phyloP scores from a whole-genome alignment of 78 protist genomes.

The Guillardia theta region DNA sequence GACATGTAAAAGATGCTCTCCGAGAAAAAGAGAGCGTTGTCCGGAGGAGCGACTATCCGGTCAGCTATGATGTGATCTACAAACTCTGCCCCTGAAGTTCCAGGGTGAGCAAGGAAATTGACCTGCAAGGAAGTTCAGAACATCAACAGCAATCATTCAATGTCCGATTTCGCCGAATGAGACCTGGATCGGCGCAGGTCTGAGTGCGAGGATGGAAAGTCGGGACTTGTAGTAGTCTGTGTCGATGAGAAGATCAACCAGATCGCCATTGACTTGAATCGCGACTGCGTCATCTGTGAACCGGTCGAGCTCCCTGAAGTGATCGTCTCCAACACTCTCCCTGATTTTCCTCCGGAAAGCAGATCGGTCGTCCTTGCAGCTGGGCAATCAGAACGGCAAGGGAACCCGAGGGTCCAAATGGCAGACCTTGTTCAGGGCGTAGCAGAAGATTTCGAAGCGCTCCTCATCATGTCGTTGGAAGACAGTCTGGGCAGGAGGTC shows the following conservation, averaged over 20 bases:
- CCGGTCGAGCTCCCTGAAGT: not conserved
- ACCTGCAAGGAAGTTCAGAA: not conserved
- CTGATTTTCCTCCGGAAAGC: not conserved
- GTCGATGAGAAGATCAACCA: not conserved
- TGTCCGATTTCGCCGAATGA: not conserved
- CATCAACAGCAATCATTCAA: not conserved
- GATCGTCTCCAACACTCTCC: no score
- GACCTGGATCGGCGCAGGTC: not conserved
- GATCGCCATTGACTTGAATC: not conserved
- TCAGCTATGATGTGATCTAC: not conserved
- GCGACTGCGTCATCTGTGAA: not conserved
- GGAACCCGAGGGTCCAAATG: not conserved
- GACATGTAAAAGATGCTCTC: not conserved
- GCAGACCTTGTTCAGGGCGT: not conserved
- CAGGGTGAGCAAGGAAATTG: not conserved
- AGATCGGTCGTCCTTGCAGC: not conserved
- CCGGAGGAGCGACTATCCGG: not conserved
- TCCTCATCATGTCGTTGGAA: not conserved
- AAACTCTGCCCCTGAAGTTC: not conserved
- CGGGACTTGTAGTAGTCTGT: conserved; percentile 7
- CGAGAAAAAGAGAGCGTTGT: not conserved
- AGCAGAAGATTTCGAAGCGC: not conserved
- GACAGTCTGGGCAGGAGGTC: no score
- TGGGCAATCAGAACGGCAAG: no score
- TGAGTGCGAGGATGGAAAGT: not conserved